A percentile compares a stretch with the other conserved stretches of the same genome.
Conservation (phyloP, 2,329 filamentous ascomycete species). For the Penicillium sp. region DNA sequence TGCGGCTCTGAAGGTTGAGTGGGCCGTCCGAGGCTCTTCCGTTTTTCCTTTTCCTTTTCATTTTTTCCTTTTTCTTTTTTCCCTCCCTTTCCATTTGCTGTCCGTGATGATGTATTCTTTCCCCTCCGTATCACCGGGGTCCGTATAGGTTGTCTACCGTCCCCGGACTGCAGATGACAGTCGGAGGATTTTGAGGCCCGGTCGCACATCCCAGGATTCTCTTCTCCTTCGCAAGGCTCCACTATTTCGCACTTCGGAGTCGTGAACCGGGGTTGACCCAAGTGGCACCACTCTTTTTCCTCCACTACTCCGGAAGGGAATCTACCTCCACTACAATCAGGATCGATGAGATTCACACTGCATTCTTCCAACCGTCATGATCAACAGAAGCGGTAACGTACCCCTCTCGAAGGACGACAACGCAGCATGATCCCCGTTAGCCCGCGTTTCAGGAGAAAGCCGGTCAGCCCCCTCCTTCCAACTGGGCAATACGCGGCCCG, state of each 20-base stretch:
- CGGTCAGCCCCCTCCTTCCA: not conserved
- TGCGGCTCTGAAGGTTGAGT: constrained; percentile 1
- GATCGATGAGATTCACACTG: not conserved
- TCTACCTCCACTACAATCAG: not conserved
- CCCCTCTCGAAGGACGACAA: constrained; percentile 9
- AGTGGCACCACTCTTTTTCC: too few relatives aligned
- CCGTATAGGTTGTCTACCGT: not conserved
- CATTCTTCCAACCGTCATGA: not conserved
- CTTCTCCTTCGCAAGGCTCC: not conserved
- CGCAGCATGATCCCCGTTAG: constrained; percentile 9
- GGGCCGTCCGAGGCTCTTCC: constrained; percentile 5
- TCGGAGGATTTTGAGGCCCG: constrained; percentile 4
- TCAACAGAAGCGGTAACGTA: not conserved
- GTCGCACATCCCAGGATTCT: not conserved
- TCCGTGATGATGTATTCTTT: not conserved
- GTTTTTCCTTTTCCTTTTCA: not conserved
- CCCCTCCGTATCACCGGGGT: not conserved
- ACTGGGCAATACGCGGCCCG: constrained; percentile 13
- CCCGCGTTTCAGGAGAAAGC: constrained; percentile 7
- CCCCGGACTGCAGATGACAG: constrained; percentile 1
- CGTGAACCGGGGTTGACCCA: not conserved
- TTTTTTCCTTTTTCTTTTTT: not conserved
- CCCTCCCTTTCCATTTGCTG: too few relatives aligned
- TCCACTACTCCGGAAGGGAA: too few relatives aligned
- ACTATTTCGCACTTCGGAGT: not conserved